Conservation (phyloP, 192 early-diverging fungal species). For the Coemansia sp. region DNA sequence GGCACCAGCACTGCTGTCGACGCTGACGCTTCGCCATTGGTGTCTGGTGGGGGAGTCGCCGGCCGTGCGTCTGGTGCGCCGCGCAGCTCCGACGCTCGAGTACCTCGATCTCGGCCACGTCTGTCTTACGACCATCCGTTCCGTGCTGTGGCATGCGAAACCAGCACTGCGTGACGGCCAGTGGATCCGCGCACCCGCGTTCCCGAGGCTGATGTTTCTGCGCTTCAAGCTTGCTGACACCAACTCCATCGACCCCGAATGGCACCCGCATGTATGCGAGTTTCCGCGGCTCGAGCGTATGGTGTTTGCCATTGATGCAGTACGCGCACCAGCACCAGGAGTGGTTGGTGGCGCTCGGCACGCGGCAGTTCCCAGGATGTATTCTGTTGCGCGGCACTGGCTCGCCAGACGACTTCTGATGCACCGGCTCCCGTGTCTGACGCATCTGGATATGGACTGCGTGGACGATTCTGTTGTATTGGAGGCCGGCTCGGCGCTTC, state of each 20-base stretch:
- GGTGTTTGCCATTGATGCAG: background rate
- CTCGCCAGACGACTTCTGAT: slow-evolving; percentile 1
- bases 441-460: slow-evolving; percentile 3
- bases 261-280: background rate
- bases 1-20: background rate
- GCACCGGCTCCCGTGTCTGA: background rate
- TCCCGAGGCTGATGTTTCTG: background rate
- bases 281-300: slow-evolving; percentile 9
- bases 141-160: slow-evolving; percentile 8
- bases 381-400: background rate
- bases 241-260: background rate
- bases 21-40: slow-evolving; percentile 7
- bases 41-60: background rate
- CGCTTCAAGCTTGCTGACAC: background rate
- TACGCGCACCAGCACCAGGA: too few relatives aligned
- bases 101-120: slow-evolving; percentile 11
- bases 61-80: slow-evolving; percentile 6
- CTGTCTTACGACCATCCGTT: background rate
- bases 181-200: background rate
- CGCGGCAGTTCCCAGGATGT: background rate
- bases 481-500: background rate
- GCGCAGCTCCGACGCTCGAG: slow-evolving; percentile 7
- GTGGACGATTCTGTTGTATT: background rate
- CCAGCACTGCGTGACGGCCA: background rate
- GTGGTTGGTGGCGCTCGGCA: background rate